Evolutionary conservation across 2,329 filamentous ascomycete genomes (phyloP).

Genomic region (Venturia oleaginea): DNA sequence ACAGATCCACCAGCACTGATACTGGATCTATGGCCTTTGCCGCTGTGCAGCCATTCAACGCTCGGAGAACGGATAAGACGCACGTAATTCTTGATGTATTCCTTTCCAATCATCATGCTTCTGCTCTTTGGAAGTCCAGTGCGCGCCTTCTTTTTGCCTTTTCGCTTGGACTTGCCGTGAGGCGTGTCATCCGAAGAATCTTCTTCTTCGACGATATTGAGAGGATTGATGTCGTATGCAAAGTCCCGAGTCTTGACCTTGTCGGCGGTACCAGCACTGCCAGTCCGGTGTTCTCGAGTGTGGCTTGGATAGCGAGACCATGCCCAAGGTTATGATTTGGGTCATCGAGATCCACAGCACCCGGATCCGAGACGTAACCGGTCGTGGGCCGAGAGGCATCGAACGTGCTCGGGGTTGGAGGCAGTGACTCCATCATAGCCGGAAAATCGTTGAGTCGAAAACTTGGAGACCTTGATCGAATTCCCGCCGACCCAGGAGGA

Average conservation of each 20-base stretch:
- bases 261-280: conserved; percentile 31
- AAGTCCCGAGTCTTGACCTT: conserved; percentile 35
- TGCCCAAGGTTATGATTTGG: conserved; percentile 19
- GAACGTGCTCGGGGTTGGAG: conserved; percentile 2
- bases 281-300: conserved; percentile 31
- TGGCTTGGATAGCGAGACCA: conserved; percentile 41
- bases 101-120: conserved; percentile 33
- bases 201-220: not conserved
- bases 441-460: conserved; percentile 1
- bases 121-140: conserved; percentile 23
- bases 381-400: conserved; percentile 4
- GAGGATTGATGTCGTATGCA: conserved; percentile 19
- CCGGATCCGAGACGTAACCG: not conserved
- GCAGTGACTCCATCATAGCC: not conserved
- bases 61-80: conserved; percentile 29
- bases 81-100: conserved; percentile 35
- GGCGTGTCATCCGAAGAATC: conserved; percentile 17
- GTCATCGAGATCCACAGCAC: conserved; percentile 4
- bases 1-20: conserved; percentile 34
- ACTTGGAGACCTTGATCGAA: conserved; percentile 1
- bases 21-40: conserved; percentile 36
- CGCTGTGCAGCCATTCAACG: conserved; percentile 29
- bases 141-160: conserved; percentile 18
- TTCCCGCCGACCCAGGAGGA: not conserved
- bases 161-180: conserved; percentile 21